Base-by-base conservation (phyloP, 345 rosid genomes). In the Brassica carinata region DNA sequence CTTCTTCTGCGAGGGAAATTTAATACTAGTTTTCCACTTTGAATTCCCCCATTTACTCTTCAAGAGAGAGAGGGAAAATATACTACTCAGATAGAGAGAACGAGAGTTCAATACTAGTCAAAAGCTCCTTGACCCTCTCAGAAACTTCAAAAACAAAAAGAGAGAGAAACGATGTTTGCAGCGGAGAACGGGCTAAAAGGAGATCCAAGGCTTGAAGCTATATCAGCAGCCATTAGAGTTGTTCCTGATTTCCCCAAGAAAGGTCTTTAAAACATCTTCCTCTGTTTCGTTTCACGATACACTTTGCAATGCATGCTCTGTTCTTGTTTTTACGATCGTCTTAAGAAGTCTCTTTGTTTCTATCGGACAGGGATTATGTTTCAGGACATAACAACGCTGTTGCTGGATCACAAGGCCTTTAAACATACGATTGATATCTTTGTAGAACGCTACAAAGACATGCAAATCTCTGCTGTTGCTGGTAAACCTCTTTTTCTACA, bases 361-460 rank as follows among this genome's bases (percentile, higher is more conserved):
- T 72, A 8, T 34, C 5, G 27, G 58, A 45, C 65, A 91, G 98
- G 97, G 30, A 93, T 91, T 7, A 90, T 90, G 98, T 93, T 93
- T 78, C 94, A 90, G 62, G 98, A 93, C 77, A 88, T 93, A 66
- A 90, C 98, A 4, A 90, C 94, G 8, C 83, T 91, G 79, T 72
- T 93, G 11, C 83, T 91, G 77, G 89, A 93, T 85, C 92, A 86
- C 67, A 86, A 85, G 78, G 94, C 93, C 6, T 91, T 93, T 83
- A 91, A 90, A 78, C 88, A 91, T 67, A 84, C 94, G 1, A 84
- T 91, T 71, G 97, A 93, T 78, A 84, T 91, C 79, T 91, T 93
- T 72, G 92, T 89, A 36, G 97, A 90, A 81, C 88, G 97, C 3
- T 93, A 93, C 80, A 89, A 81, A 72, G 88, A 90, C 70, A 89